Evolutionary conservation across 1,284 basidiomycete genomes (phyloP).

Genomic region (Tilletia walkeri): DNA sequence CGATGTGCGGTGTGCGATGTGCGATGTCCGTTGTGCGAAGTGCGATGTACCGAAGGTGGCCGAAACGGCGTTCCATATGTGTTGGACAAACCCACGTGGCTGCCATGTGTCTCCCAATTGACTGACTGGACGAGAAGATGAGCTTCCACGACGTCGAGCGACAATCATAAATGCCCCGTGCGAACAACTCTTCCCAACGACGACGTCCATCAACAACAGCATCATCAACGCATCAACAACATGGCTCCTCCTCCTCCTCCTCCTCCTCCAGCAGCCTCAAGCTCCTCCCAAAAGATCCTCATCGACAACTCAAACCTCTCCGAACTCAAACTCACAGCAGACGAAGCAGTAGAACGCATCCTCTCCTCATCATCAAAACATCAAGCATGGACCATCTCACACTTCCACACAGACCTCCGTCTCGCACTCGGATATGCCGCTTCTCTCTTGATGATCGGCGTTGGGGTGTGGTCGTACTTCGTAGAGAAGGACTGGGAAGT

Average conservation of each 20-base stretch:
- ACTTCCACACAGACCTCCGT: slow-evolving; percentile 43
- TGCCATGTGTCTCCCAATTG: not conserved
- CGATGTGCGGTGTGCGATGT: no score
- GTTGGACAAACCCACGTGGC: not conserved
- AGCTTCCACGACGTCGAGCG: no score
- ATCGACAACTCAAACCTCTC: slow-evolving; percentile 44
- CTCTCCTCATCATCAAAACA: slow-evolving; percentile 18
- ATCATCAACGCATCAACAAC: no score
- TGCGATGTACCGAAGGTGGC: no score
- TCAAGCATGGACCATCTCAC: slow-evolving; percentile 43
- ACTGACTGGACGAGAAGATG: not conserved
- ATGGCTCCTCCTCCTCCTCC: no score
- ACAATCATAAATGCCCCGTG: no score
- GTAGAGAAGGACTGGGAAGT: slow-evolving; percentile 50
- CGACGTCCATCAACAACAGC: no score
- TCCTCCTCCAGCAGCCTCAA: not conserved
- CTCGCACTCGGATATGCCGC: slow-evolving; percentile 40
- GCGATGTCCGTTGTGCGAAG: no score
- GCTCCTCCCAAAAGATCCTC: slow-evolving; percentile 33
- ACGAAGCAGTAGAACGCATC: slow-evolving; percentile 47
- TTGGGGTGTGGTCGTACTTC: slow-evolving; percentile 44
- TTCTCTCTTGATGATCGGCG: slow-evolving; percentile 47
- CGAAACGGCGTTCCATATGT: no score
- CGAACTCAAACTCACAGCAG: slow-evolving; percentile 48
- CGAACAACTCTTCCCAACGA: no score